A percentile compares a stretch with the other conserved stretches of the same genome.
Evolutionary conservation across 2,329 filamentous ascomycete genomes (phyloP).

Genomic region (Aspergillus hiratsukae): DNA sequence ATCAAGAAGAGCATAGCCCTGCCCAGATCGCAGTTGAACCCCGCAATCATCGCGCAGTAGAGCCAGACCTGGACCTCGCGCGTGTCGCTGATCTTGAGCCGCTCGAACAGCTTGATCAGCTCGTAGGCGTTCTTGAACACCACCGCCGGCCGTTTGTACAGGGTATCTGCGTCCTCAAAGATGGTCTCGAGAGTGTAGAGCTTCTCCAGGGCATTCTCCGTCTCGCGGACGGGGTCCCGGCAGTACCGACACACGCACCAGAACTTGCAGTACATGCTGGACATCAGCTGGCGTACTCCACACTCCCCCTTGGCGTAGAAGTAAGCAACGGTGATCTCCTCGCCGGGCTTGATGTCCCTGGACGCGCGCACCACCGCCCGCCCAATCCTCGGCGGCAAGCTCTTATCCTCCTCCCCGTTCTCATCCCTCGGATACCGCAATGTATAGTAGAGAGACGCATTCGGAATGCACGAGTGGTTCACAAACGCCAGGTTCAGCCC

Average conservation of each 20-base stretch:
- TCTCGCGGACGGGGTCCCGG: background rate
- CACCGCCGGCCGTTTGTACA: slow-evolving; percentile 11
- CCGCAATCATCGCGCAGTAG: slow-evolving; percentile 20
- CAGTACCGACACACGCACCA: slow-evolving; percentile 23
- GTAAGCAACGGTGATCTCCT: slow-evolving; percentile 25
- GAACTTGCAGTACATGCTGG: slow-evolving; percentile 16
- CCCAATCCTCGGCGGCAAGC: background rate
- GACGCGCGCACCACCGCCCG: slow-evolving; percentile 13
- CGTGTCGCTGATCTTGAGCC: slow-evolving; percentile 7
- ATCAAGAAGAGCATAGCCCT: slow-evolving; percentile 17
- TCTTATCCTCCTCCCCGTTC: background rate
- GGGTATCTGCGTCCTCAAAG: background rate
- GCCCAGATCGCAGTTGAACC: slow-evolving; percentile 20
- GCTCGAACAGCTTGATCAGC: slow-evolving; percentile 3
- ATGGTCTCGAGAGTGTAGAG: slow-evolving; percentile 4
- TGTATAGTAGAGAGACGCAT: slow-evolving; percentile 11
- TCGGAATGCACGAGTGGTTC: slow-evolving; percentile 25
- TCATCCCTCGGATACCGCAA: slow-evolving; percentile 6
- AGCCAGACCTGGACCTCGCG: slow-evolving; percentile 14
- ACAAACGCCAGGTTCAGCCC: slow-evolving; percentile 14
- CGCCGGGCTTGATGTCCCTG: slow-evolving; percentile 16
- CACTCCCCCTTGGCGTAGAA: slow-evolving; percentile 1
- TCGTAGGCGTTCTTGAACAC: slow-evolving; percentile 10
- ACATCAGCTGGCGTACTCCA: slow-evolving; percentile 8
- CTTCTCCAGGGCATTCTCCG: slow-evolving; percentile 13